phyloP scores from a whole-genome alignment of 2,329 filamentous ascomycete genomes.

The Hysterium pulicare region DNA sequence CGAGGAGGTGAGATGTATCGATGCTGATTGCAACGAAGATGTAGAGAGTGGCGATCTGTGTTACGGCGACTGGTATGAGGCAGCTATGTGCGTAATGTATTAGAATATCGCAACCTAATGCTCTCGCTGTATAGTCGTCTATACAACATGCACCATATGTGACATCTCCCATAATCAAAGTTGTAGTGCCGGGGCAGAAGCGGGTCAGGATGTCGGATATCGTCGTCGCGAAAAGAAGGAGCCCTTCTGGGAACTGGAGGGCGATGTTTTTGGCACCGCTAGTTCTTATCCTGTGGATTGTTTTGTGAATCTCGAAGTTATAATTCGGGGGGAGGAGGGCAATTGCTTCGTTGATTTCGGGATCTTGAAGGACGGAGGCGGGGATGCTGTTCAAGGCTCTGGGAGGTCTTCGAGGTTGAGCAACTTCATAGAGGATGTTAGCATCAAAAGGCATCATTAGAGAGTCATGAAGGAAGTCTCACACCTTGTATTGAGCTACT shows the following conservation, averaged over 20 bases:
- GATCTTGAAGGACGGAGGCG: slow-evolving; percentile 77
- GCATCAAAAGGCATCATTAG: background rate
- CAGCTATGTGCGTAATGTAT: slow-evolving; percentile 98
- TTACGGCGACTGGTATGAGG: slow-evolving; percentile 92
- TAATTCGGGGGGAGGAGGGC: slow-evolving; percentile 90
- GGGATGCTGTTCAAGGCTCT: slow-evolving; percentile 90
- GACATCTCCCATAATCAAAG: slow-evolving; percentile 97
- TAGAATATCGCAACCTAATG: slow-evolving; percentile 87
- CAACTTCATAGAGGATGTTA: slow-evolving; percentile 50
- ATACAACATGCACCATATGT: slow-evolving; percentile 99
- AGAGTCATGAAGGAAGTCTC: slow-evolving; percentile 19
- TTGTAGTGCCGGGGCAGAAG: slow-evolving; percentile 89
- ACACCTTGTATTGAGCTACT: slow-evolving; percentile 67
- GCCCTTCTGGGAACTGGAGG: slow-evolving; percentile 94
- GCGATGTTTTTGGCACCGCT: slow-evolving; percentile 78
- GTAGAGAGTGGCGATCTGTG: slow-evolving; percentile 94
- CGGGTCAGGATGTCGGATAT: slow-evolving; percentile 94
- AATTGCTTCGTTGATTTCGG: slow-evolving; percentile 83
- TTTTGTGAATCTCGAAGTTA: slow-evolving; percentile 97
- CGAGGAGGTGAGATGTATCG: slow-evolving; percentile 81
- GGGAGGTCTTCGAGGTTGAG: slow-evolving; percentile 67
- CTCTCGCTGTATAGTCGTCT: slow-evolving; percentile 94
- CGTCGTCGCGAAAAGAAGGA: slow-evolving; percentile 93
- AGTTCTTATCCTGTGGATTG: slow-evolving; percentile 86
- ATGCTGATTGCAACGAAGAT: slow-evolving; percentile 98